These are phyloP conservation scores for Clitopilus hobsonii DNA, from an alignment of 768 basidiomycete species.

Conservation along the genomic window DNA sequence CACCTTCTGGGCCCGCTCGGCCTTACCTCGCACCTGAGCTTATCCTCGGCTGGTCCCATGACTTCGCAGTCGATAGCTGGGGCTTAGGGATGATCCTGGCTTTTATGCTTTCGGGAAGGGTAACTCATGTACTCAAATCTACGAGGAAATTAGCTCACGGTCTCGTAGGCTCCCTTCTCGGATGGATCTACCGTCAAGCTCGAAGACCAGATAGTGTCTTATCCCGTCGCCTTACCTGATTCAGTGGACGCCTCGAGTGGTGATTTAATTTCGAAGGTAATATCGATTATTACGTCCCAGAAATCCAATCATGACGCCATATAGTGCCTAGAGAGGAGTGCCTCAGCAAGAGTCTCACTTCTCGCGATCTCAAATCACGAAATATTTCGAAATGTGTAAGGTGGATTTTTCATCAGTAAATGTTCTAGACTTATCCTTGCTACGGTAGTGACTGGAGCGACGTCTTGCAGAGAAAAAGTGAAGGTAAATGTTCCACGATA, in stretches of 20 bases:
- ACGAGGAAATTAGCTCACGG: conserved; percentile 21
- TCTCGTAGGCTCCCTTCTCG: conserved; percentile 20
- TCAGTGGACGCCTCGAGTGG: conserved; percentile 26
- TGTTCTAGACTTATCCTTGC: background rate
- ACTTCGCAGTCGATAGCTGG: conserved; percentile 54
- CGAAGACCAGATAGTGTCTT: conserved; percentile 28
- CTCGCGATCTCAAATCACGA: background rate
- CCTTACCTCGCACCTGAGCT: conserved; percentile 49
- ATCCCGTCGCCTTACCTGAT: conserved; percentile 21
- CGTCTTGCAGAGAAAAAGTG: conserved; percentile 22
- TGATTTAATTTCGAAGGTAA: conserved; percentile 44
- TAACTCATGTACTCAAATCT: conserved; percentile 16
- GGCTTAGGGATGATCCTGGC: conserved; percentile 49
- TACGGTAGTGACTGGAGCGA: conserved; percentile 35
- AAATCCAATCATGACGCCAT: background rate
- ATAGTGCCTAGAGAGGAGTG: background rate
- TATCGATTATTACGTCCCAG: background rate
- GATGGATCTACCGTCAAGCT: conserved; percentile 20
- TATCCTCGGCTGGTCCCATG: conserved; percentile 50
- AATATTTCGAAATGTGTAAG: background rate
- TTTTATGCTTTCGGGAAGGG: conserved; percentile 45
- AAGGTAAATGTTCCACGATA: conserved; percentile 18
- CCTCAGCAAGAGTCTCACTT: background rate
- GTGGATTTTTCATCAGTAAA: background rate
- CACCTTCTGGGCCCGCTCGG: background rate